These are phyloP conservation scores for Collybia sp. DNA, from an alignment of 768 basidiomycete species.

Conservation along the genomic window DNA sequence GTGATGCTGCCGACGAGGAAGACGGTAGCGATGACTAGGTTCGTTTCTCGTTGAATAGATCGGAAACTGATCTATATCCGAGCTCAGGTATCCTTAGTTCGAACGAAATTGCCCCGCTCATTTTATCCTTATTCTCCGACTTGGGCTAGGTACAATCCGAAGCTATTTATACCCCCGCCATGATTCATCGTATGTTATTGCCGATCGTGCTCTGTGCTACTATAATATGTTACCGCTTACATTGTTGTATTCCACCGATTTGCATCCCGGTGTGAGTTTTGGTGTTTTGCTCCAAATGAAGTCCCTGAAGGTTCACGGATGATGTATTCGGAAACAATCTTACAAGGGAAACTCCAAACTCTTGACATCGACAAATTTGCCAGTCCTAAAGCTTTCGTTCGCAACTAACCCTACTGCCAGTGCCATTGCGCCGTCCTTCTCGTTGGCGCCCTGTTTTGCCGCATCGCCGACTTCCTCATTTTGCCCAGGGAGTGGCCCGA, in stretches of 20 bases:
- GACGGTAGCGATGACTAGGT: background rate
- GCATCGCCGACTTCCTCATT: slow-evolving; percentile 34
- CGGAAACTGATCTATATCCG: background rate
- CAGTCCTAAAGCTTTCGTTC: slow-evolving; percentile 44
- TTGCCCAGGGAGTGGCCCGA: slow-evolving; percentile 41
- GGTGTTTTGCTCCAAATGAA: no score
- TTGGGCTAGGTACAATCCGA: background rate
- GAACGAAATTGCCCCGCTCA: no score
- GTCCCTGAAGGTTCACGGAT: no score
- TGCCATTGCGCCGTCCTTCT: slow-evolving; percentile 42
- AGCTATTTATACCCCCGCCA: no score
- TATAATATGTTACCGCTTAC: no score
- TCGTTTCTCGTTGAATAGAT: background rate
- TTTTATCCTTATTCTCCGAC: no score
- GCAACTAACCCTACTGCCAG: slow-evolving; percentile 43
- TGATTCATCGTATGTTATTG: no score
- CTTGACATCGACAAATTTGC: slow-evolving; percentile 33
- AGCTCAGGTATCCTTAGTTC: no score
- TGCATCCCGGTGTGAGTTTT: no score
- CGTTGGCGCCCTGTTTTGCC: slow-evolving; percentile 40
- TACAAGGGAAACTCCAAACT: slow-evolving; percentile 18
- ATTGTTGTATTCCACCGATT: no score
- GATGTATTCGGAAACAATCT: no score
- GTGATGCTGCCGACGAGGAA: background rate
- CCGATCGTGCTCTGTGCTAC: no score